Evolutionary conservation across 106 monocot genomes (phyloP).

Genomic region (Ottelia alismoides): DNA sequence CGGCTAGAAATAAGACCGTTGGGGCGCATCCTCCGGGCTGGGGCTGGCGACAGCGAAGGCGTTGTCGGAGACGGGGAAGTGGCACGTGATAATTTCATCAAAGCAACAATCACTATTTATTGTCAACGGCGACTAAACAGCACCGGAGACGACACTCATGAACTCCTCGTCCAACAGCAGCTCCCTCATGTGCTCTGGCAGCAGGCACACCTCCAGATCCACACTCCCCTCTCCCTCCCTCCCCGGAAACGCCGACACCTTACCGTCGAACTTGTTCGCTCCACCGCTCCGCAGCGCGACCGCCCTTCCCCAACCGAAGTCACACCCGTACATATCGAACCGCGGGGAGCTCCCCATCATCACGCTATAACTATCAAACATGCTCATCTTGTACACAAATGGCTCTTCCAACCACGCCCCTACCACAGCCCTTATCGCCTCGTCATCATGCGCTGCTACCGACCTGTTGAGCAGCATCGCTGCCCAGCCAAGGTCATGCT

Average conservation of each 20-base stretch:
- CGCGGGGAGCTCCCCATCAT: constrained; percentile 37
- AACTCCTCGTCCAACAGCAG: neutral
- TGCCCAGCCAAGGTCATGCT: neutral
- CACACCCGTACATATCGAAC: constrained; percentile 45
- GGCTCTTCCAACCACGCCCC: neutral
- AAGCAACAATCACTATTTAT: no score
- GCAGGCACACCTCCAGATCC: neutral
- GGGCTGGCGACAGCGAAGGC: no score
- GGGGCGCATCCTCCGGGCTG: no score
- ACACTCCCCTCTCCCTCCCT: constrained; percentile 1
- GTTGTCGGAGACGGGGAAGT: no score
- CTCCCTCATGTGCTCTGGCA: neutral
- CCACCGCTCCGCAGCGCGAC: constrained; percentile 21
- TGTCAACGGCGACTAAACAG: no score
- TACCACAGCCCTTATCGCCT: neutral
- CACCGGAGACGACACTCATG: constrained; percentile 1
- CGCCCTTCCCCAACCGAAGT: constrained; percentile 46
- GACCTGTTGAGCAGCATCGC: neutral
- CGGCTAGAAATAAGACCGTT: no score
- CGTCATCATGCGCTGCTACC: neutral
- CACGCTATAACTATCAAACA: constrained; percentile 12
- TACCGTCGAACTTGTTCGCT: neutral
- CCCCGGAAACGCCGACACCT: neutral
- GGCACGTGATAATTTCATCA: no score
- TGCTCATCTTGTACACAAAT: neutral